Evolutionary conservation across 768 basidiomycete species (phyloP), one percentile per base, ranked within the genome.

Genomic region (Botryobasidium botryosum): DNA sequence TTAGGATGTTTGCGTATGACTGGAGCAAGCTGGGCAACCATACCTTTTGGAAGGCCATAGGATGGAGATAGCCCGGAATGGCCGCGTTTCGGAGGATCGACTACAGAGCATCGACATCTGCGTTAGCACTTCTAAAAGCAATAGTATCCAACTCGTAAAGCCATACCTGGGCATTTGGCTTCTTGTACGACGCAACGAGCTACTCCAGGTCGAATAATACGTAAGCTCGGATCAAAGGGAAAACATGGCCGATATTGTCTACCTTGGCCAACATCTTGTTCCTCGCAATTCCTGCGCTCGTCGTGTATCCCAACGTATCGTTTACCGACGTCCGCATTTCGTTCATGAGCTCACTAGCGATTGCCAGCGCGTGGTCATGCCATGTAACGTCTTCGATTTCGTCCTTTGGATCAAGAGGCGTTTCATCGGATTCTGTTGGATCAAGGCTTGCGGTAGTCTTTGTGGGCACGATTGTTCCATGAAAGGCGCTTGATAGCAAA

Each of bases 211-310:
- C 44, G 21, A 47, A 45, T 36, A 10, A 43, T 37, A 12, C 24
- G 7, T 6, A n/a, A 32, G 12, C 15, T 3, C 35, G n/a, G n/a
- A n/a, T n/a, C n/a, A n/a, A n/a, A n/a, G 10, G 5, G 8, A 13
- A n/a, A 43, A 42, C 40, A 18, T 7, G 2, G 8, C 26, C 10
- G 24, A 7, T 18, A n/a, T 15, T 2, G 24, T 55, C 40, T 44
- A 85, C 87, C 71, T 99, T 99, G 0, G 94, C 84, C 21, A 97
- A 68, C 53, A 91, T 91, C 59, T 96, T 94, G 56, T 92, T 96
- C 55, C 87, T 70, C 12, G 86, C 75, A 46, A 96, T 77, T 1
- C 90, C 90, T 86, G 90, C 35, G 27, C 43, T 35, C 27, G 33
- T 44, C 31, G 86, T 88, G 56, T 99, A 99, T 13, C 87, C 83